Base-by-base conservation (phyloP, 2,329 filamentous ascomycete genomes). In the Aspergillus sp. region DNA sequence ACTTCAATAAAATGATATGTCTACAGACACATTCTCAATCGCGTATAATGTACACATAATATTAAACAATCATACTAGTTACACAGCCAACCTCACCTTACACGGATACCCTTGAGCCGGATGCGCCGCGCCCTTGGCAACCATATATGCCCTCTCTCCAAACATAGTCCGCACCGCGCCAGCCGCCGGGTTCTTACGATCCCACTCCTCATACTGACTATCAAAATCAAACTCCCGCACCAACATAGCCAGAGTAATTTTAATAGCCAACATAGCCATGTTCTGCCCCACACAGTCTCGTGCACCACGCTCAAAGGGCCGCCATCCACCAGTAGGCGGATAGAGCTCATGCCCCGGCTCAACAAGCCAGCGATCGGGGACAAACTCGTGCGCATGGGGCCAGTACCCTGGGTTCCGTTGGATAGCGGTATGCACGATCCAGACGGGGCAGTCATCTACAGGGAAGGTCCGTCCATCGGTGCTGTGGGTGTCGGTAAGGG, bases 221-320 rank as follows among this genome's bases (percentile, higher is more conserved):
- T 54, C 19, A 25, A 54, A 54, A 3, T 69, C 64, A 53, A 73
- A 71, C 23, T 53, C 61, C 6, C 68, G 58, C 23, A 67, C 50
- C 3, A 63, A 62, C 60, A 74, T 54, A 19, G 69, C 63, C 8
- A 74, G 59, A 0, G 64, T 62, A n/a, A 69, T 62, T 47, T 69
- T 66, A 13, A 73, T 52, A 62, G 82, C 79, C 25, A 82, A 70
- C 65, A 81, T 72, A 0, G 80, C 81, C 17, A 84, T 68, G 11
- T 78, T 75, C 63, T 83, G 80, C 1, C 82, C 83, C 8, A 84
- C 74, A 63, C 82, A 84, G 30, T 77, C 78, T 4, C 81, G 70
- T 1, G 75, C 74, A 0, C 82, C 81, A 54, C 79, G 76, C 60
- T 81, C 80, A 63, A 84, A 84, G 0, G 80, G 75, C 15, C 82